phyloP scores from a whole-genome alignment of 768 basidiomycete species.

The Suillus paluster region DNA sequence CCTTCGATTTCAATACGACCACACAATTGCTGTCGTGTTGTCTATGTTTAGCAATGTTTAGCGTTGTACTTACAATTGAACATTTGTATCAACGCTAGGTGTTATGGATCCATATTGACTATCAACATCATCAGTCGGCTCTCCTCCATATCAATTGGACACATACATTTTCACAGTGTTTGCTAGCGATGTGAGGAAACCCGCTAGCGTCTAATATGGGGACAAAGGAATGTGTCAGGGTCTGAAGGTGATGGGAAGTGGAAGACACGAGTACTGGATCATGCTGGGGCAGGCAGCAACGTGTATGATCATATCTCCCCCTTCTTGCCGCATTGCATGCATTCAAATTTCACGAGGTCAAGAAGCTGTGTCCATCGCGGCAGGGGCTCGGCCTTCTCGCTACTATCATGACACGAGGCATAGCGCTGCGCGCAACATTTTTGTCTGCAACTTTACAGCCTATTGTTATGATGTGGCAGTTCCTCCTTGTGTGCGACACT shows the following conservation, averaged over 20 bases:
- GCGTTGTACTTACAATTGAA: too few species aligned
- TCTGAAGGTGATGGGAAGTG: not conserved
- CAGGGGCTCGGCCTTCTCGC: not conserved
- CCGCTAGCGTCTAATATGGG: not conserved
- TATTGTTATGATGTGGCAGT: not conserved
- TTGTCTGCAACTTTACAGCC: not conserved
- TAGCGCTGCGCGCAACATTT: not conserved
- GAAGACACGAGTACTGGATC: not conserved
- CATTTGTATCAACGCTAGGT: too few species aligned
- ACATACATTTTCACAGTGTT: not conserved
- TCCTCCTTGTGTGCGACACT: not conserved
- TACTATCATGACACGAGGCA: not conserved
- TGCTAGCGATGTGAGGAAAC: not conserved
- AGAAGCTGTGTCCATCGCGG: not conserved
- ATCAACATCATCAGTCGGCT: not conserved
- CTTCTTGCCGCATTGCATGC: not conserved
- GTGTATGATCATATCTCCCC: constrained; percentile 3
- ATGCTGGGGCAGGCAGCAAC: constrained; percentile 3
- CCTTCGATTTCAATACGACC: too few species aligned
- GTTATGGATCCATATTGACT: not conserved
- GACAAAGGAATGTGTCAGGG: not conserved
- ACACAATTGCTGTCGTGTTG: too few species aligned
- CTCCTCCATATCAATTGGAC: not conserved
- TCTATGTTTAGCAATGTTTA: too few species aligned
- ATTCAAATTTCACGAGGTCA: constrained; percentile 1